A percentile compares a stretch with the other conserved stretches of the same genome.
phyloP scores from a whole-genome alignment of 2,329 filamentous ascomycete species.

The Huntiella bhutanensis region DNA sequence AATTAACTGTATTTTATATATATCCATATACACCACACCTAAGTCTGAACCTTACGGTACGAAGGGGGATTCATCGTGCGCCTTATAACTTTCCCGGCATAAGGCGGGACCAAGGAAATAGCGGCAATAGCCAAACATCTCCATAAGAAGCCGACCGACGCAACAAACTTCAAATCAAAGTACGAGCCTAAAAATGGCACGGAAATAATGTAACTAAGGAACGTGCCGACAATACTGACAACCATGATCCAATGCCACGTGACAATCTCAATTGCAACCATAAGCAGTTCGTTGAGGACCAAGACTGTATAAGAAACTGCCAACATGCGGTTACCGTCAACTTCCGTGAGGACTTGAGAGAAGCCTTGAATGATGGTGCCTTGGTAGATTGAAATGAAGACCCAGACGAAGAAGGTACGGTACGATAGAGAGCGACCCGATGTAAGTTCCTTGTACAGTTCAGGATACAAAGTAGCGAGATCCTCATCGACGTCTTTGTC shows the following conservation, averaged over 20 bases:
- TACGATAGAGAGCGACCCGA: conserved; percentile 73
- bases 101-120: conserved; percentile 70
- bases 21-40: conserved; percentile 12
- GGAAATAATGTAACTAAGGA: conserved; percentile 58
- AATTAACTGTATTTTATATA: background rate
- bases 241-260: conserved; percentile 97
- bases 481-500: conserved; percentile 91
- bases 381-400: conserved; percentile 86
- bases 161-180: conserved; percentile 66
- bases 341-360: conserved; percentile 67
- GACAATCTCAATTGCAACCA: conserved; percentile 92
- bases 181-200: conserved; percentile 80
- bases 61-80: conserved; percentile 78
- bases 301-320: conserved; percentile 82
- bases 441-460: conserved; percentile 95
- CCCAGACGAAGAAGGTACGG: conserved; percentile 92
- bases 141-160: conserved; percentile 72
- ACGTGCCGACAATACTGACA: conserved; percentile 62
- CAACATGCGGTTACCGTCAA: conserved; percentile 59
- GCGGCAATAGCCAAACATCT: conserved; percentile 62
- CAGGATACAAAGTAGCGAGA: conserved; percentile 84
- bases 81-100: conserved; percentile 67
- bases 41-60: conserved; percentile 79
- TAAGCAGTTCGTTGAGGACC: conserved; percentile 83
- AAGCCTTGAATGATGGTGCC: conserved; percentile 91